These are phyloP conservation scores for Hericium erinaceus DNA, from an alignment of 768 basidiomycete species.

Conservation along the genomic window DNA sequence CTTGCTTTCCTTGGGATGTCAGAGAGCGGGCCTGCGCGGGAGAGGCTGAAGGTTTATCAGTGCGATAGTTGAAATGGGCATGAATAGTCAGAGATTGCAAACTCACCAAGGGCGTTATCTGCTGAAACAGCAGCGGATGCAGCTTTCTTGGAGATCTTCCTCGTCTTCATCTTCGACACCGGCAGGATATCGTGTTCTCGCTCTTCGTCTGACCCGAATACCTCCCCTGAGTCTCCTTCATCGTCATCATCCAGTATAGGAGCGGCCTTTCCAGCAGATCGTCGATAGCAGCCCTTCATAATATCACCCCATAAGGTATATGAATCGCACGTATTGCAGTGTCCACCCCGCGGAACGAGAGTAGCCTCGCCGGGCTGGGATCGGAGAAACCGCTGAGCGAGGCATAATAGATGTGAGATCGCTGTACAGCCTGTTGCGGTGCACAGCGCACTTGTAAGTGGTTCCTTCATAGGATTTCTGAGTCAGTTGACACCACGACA, in stretches of 20 bases:
- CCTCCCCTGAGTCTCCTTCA: conserved; percentile 18
- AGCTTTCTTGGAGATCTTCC: too few species aligned
- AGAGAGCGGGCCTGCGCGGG: too few species aligned
- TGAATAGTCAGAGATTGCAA: too few species aligned
- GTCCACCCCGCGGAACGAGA: conserved; percentile 56
- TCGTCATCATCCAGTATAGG: conserved; percentile 24
- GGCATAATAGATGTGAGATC: conserved; percentile 50
- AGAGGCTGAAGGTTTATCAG: too few species aligned
- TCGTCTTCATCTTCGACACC: not conserved
- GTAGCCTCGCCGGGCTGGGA: conserved; percentile 15
- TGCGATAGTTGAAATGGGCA: too few species aligned
- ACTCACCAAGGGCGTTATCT: too few species aligned
- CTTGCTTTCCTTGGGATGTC: not conserved
- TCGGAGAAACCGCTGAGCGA: conserved; percentile 37
- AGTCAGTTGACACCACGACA: too few species aligned
- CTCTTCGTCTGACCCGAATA: not conserved
- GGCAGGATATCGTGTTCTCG: not conserved
- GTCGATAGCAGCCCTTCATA: conserved; percentile 50
- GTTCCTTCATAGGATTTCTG: conserved; percentile 28
- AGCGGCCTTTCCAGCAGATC: conserved; percentile 27
- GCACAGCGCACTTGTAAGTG: conserved; percentile 44
- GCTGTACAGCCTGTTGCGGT: conserved; percentile 38
- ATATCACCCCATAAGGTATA: conserved; percentile 68
- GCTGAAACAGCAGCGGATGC: too few species aligned
- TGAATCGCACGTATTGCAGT: conserved; percentile 39